Percentiles rank a stretch among this genome's conserved stretches.
Evolutionary conservation across 495 filamentous ascomycete genomes (phyloP).

Genomic region (Amniculicola lignicola): DNA sequence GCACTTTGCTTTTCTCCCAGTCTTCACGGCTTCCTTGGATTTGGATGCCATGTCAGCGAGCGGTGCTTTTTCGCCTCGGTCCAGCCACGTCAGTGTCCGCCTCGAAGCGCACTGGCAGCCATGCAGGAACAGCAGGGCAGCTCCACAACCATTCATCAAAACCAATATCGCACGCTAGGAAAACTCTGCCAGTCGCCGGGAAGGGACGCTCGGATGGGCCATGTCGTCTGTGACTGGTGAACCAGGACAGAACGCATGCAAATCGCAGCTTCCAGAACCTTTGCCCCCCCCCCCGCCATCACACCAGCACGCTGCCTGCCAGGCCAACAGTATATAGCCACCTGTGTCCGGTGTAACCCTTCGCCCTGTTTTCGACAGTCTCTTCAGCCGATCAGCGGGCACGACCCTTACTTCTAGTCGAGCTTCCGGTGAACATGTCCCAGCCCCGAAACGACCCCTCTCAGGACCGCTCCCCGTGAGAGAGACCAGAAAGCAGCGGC

Average conservation of each 20-base stretch:
- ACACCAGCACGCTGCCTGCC: not conserved
- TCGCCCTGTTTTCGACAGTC: not conserved
- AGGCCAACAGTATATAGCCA: conserved; percentile 32
- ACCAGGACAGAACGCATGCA: not conserved
- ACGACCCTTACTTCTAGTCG: not conserved
- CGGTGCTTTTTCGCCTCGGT: conserved; percentile 1
- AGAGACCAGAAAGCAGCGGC: not conserved
- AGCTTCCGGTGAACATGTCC: not conserved
- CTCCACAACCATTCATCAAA: conserved; percentile 17
- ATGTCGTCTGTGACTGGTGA: not conserved
- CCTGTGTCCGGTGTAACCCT: conserved; percentile 23
- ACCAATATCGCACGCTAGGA: conserved; percentile 18
- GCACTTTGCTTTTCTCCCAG: conserved; percentile 4
- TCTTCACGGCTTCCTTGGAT: not conserved
- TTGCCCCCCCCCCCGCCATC: not conserved
- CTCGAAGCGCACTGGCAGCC: conserved; percentile 11
- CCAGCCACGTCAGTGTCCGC: conserved; percentile 35
- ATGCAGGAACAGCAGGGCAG: conserved; percentile 34
- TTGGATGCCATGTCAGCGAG: not conserved
- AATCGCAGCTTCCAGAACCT: conserved; percentile 15
- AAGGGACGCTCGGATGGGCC: not conserved
- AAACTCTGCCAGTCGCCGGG: conserved; percentile 14
- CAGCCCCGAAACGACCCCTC: not conserved
- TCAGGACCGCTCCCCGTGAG: not conserved
- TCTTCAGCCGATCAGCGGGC: not conserved